Evolutionary conservation across 352 stramenopile species (phyloP).

Genomic region (Pythium dissimile): DNA sequence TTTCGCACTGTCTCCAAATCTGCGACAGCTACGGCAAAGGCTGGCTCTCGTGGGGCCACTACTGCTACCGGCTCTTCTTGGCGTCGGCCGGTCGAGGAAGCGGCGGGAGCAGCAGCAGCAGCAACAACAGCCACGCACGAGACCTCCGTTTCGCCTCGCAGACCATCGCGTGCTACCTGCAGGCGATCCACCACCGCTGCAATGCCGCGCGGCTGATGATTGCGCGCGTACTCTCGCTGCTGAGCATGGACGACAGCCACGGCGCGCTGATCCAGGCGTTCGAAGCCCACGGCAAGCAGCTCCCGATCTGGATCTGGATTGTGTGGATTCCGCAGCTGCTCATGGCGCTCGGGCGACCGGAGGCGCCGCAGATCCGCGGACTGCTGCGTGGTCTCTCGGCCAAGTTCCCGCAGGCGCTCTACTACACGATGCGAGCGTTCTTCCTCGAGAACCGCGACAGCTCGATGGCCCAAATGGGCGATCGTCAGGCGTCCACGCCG

Average conservation of each 20-base stretch:
- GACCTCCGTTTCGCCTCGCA: conserved; percentile 81
- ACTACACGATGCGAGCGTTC: conserved; percentile 98
- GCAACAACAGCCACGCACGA: conserved; percentile 6
- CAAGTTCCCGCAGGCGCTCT: conserved; percentile 97
- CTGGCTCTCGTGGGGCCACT: conserved; percentile 95
- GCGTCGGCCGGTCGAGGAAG: conserved; percentile 35
- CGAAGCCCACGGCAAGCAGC: conserved; percentile 90
- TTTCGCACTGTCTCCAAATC: conserved; percentile 90
- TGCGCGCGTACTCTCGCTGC: conserved; percentile 87
- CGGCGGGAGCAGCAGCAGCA: not conserved
- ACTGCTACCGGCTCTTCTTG: conserved; percentile 85
- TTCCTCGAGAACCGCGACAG: conserved; percentile 97
- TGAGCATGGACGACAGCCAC: conserved; percentile 84
- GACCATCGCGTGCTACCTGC: conserved; percentile 92
- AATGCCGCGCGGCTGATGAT: conserved; percentile 89
- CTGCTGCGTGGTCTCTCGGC: conserved; percentile 77
- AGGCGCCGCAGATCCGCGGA: conserved; percentile 85
- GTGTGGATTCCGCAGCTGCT: conserved; percentile 98
- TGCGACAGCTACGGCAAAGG: conserved; percentile 91
- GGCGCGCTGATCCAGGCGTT: conserved; percentile 85
- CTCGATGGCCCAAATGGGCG: conserved; percentile 37
- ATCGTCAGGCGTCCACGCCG: conserved; percentile 17
- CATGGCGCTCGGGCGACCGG: conserved; percentile 90
- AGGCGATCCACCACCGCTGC: conserved; percentile 89
- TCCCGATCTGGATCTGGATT: conserved; percentile 99